Conservation (phyloP, 2,329 filamentous ascomycete species). For the Colletotrichum lupini region DNA sequence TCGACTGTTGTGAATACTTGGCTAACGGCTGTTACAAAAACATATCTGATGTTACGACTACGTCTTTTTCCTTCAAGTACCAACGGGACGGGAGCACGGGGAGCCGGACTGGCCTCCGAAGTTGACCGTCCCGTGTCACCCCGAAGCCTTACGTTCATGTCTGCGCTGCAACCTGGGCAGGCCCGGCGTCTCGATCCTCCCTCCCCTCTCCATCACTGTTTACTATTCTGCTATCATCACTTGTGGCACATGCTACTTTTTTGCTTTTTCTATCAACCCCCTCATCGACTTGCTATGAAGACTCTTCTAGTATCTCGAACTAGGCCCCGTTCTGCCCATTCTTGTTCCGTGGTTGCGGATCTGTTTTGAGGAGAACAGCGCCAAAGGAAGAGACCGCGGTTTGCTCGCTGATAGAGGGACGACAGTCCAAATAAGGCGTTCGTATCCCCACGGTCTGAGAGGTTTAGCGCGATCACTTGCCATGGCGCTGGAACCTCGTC, state of each 20-base stretch:
- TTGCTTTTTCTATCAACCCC: not conserved
- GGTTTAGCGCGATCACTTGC: not conserved
- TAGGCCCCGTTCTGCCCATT: not conserved
- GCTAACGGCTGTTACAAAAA: not conserved
- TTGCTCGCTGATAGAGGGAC: not conserved
- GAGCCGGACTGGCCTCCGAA: not conserved
- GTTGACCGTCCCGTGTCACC: not conserved
- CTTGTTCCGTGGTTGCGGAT: not conserved
- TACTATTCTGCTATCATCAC: not conserved
- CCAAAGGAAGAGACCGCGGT: not conserved
- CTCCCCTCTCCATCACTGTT: not conserved
- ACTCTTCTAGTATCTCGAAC: not conserved
- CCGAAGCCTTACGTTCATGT: not conserved
- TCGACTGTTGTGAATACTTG: not conserved
- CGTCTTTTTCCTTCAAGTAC: not conserved
- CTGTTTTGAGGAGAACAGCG: not conserved
- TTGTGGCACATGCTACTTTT: not conserved
- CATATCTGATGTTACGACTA: not conserved
- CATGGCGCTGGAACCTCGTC: not conserved
- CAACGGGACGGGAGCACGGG: not conserved
- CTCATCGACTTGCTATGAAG: not conserved
- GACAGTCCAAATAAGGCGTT: not conserved
- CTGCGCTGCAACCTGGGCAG: not conserved
- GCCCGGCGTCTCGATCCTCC: not conserved
- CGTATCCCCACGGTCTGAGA: not conserved